Evolutionary conservation across 306 rosid species (phyloP).

Genomic region (Pueraria montana): DNA sequence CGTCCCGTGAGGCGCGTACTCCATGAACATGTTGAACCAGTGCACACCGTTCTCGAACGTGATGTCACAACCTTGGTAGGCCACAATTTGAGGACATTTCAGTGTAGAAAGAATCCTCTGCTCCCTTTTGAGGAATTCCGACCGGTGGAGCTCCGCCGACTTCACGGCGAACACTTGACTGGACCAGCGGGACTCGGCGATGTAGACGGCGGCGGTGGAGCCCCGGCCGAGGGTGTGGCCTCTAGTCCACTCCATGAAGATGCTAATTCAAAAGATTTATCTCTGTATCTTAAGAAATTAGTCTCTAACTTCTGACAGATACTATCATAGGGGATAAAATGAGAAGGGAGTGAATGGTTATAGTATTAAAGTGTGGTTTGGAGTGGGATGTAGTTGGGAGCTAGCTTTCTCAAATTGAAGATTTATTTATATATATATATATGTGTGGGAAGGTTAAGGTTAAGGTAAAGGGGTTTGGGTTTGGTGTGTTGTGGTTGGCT

Average conservation of each 20-base stretch:
- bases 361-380: not conserved
- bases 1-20: slow-evolving; percentile 76
- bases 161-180: slow-evolving; percentile 70
- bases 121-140: slow-evolving; percentile 69
- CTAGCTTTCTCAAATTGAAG: not conserved
- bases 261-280: too few species aligned
- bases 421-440: not conserved
- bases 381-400: slow-evolving; percentile 25
- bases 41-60: slow-evolving; percentile 68
- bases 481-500: slow-evolving; percentile 55
- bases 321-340: not conserved
- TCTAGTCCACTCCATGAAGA: slow-evolving; percentile 75
- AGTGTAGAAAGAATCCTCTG: slow-evolving; percentile 64
- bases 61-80: slow-evolving; percentile 65
- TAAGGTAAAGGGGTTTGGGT: slow-evolving; percentile 11
- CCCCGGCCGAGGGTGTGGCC: slow-evolving; percentile 79
- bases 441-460: slow-evolving; percentile 18
- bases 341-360: not conserved
- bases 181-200: slow-evolving; percentile 50
- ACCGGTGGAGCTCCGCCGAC: slow-evolving; percentile 60
- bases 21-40: slow-evolving; percentile 75
- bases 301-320: not conserved
- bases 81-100: slow-evolving; percentile 63
- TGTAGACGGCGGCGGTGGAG: slow-evolving; percentile 78
- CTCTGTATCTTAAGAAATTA: not conserved